A percentile compares a stretch with the other conserved stretches of the same genome.
These are phyloP conservation scores for Tetramitus jugosus DNA, from an alignment of 208 protist genomes.

Conservation along the genomic window DNA sequence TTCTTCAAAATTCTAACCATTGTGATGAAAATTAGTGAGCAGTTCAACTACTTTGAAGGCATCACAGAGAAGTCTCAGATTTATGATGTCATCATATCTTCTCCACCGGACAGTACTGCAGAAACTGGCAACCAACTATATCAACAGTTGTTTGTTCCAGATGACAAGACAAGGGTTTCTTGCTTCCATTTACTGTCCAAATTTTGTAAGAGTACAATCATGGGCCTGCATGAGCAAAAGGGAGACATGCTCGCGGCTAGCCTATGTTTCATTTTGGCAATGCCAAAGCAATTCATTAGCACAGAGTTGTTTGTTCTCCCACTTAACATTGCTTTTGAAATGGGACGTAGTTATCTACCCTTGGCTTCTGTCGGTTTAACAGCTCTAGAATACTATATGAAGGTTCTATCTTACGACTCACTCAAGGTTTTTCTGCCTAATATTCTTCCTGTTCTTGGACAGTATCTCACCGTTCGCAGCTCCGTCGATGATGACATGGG, in stretches of 20 bases:
- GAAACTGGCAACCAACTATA: not conserved
- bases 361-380: conserved; percentile 41
- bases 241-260: conserved; percentile 39
- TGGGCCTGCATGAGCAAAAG: conserved; percentile 27
- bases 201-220: conserved; percentile 16
- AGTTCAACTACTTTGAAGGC: conserved; percentile 13
- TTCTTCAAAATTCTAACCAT: conserved; percentile 44
- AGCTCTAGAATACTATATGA: conserved; percentile 43
- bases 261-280: conserved; percentile 37
- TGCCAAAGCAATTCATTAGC: conserved; percentile 31
- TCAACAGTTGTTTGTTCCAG: too few relatives aligned
- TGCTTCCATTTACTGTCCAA: not conserved
- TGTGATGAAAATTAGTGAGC: conserved; percentile 25
- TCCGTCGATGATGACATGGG: too few relatives aligned
- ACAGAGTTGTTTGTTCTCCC: conserved; percentile 35
- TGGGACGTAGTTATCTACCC: conserved; percentile 45
- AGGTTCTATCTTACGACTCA: conserved; percentile 22
- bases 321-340: conserved; percentile 37
- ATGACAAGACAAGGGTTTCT: not conserved
- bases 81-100: too few relatives aligned
- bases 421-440: too few relatives aligned
- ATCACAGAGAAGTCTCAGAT: conserved; percentile 13
- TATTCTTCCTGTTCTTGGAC: too few relatives aligned
- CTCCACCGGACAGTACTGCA: not conserved
- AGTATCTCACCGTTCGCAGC: too few relatives aligned